Evolutionary conservation across 2,329 filamentous ascomycete genomes (phyloP).

Genomic region (Curvularia sp.): DNA sequence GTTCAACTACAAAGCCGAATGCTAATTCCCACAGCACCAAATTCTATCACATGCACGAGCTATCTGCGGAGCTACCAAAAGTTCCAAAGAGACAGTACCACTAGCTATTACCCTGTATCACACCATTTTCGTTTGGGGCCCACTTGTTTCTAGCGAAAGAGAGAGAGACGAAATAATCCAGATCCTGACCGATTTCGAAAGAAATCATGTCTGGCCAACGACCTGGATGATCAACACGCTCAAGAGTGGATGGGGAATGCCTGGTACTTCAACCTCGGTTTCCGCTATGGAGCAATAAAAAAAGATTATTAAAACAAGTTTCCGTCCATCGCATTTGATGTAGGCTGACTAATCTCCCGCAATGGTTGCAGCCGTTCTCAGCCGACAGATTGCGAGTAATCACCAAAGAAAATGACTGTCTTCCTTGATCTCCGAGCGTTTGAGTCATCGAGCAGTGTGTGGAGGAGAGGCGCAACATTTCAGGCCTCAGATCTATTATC

Average conservation of each 20-base stretch:
- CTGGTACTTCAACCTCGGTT: constrained; percentile 5
- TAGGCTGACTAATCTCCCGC: background rate
- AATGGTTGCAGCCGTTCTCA: background rate
- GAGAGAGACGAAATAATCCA: constrained; percentile 35
- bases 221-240: constrained; percentile 42
- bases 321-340: background rate
- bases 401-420: too few relatives aligned
- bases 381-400: background rate
- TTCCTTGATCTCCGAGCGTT: background rate
- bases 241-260: constrained; percentile 35
- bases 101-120: constrained; percentile 37
- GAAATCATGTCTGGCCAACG: constrained; percentile 40
- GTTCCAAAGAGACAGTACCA: constrained; percentile 35
- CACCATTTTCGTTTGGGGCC: constrained; percentile 40
- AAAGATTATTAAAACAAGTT: background rate
- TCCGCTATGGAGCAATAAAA: constrained; percentile 1
- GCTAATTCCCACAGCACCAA: constrained; percentile 23
- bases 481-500: background rate
- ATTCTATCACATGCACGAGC: constrained; percentile 37
- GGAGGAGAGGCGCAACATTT: background rate
- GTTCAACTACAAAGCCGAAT: background rate
- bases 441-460: background rate
- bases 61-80: constrained; percentile 38
- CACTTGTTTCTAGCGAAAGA: constrained; percentile 26
- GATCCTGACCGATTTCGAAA: constrained; percentile 36